Evolutionary conservation across 208 protist species (phyloP), one percentile per base, ranked within the genome.

Genomic region (Blastocrithidia nonstop): DNA sequence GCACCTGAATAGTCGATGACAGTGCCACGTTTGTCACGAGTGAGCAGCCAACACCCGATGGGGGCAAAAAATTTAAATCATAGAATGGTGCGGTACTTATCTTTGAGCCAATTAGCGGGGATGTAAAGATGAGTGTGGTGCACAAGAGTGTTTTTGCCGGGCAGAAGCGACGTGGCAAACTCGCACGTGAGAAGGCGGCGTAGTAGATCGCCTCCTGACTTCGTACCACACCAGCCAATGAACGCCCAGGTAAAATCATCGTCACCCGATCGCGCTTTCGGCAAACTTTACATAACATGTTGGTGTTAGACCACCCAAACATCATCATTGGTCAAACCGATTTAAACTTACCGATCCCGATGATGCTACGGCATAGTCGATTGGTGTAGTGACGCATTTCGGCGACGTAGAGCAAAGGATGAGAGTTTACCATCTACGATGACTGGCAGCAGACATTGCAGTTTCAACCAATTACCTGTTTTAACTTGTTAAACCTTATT

Each of bases 1-100:
- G 96, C 29, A 98, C 98, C 35, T 99, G 98, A 98, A 99, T 99
- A 62, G 94, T 99, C 3, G 98, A 99, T 68, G 98, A 99, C 66
- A 98, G 96, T 49, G 94, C 97, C 55, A 97, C 99, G 1, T 99
- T 99, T 80, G 90, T 98, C 45, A 98, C 99, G 3, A 99, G 96
- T 39, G 97, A 99, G 60, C 97, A 99, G 73, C 97, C 98, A 52
- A 99, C 98, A 4, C 97, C 98, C 38, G 97, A 99, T 60, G 98
- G 97, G 54, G 98, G 97, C 57, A 79, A 97, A 39, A 96, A 96
- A 50, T 94, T 88, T 45, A 88, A 91, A 45, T 96, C 95, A 7
- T 93, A 98, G 35, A 99, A 99, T 76, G 97, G 96, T 29, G 96
- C 94, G 4, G 98, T 99, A 47, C 97, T 99, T 57, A 95, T 99